phyloP scores from a whole-genome alignment of 2,329 filamentous ascomycete species.

The Taxawa tesnikishii region DNA sequence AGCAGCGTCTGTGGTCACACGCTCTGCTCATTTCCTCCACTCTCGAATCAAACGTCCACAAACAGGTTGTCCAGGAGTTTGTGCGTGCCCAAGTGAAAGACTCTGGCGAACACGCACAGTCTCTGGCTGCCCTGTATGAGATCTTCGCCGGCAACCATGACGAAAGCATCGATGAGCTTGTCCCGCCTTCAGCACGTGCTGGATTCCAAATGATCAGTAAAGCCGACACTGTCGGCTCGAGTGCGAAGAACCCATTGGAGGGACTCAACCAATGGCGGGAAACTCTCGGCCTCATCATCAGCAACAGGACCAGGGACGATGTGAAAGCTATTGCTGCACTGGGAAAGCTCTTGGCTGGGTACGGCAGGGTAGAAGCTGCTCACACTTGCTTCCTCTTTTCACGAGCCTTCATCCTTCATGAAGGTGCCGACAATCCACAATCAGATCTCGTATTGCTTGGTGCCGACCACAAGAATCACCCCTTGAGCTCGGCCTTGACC shows the following conservation, averaged over 20 bases:
- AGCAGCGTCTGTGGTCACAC: constrained; percentile 91
- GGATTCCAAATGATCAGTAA: constrained; percentile 84
- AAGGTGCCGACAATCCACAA: constrained; percentile 69
- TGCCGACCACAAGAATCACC: constrained; percentile 62
- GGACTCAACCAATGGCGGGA: constrained; percentile 92
- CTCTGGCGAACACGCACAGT: constrained; percentile 66
- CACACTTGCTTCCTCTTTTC: constrained; percentile 92
- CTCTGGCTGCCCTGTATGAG: constrained; percentile 83
- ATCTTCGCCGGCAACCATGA: constrained; percentile 88
- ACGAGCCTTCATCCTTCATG: constrained; percentile 56
- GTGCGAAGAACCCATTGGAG: constrained; percentile 61
- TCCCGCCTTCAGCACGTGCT: constrained; percentile 81
- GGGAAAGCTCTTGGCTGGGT: constrained; percentile 70
- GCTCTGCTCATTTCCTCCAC: constrained; percentile 85
- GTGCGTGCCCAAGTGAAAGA: constrained; percentile 89
- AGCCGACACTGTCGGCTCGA: constrained; percentile 39
- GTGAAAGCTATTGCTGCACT: constrained; percentile 64
- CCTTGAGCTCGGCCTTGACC: constrained; percentile 65
- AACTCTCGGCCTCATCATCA: constrained; percentile 72
- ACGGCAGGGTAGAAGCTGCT: constrained; percentile 80
- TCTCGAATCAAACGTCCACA: constrained; percentile 63
- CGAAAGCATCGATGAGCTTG: constrained; percentile 90
- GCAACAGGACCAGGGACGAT: constrained; percentile 77
- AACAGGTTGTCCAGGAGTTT: constrained; percentile 89
- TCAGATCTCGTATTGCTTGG: constrained; percentile 75